These are phyloP conservation scores for Pythium apleroticum DNA, from an alignment of 352 stramenopile genomes.

Conservation along the genomic window DNA sequence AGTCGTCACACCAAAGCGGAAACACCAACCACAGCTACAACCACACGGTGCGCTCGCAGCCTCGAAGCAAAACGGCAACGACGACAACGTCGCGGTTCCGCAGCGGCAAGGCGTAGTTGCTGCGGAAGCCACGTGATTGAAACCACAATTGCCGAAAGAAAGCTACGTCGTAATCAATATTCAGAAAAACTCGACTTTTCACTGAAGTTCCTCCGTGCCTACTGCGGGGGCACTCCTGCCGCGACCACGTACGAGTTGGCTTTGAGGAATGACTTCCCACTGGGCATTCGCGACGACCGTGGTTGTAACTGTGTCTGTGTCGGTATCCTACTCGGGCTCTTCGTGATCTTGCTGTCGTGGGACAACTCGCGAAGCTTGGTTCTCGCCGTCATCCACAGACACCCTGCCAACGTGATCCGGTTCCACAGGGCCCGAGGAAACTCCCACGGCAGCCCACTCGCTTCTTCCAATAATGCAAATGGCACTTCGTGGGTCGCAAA, in stretches of 20 bases:
- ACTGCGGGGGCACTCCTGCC: no score
- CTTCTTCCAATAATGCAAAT: constrained; percentile 23
- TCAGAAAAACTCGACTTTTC: no score
- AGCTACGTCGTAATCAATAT: no score
- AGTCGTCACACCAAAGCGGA: constrained; percentile 1
- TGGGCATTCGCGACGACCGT: not conserved
- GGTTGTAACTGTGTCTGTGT: not conserved
- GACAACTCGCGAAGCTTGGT: constrained; percentile 11
- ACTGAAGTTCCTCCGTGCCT: no score
- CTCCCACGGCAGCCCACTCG: constrained; percentile 15
- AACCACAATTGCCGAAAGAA: no score
- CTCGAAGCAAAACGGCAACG: no score
- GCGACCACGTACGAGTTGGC: no score
- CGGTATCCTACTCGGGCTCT: not conserved
- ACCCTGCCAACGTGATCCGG: constrained; percentile 11
- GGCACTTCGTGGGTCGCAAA: constrained; percentile 28
- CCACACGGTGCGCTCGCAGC: no score
- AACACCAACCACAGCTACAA: not conserved
- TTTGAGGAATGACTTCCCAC: not conserved
- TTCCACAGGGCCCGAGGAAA: constrained; percentile 20
- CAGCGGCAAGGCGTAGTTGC: no score
- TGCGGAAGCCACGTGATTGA: no score
- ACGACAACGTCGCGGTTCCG: no score
- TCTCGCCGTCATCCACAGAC: constrained; percentile 13
- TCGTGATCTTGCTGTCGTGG: not conserved